These are phyloP conservation scores for Saccharomyces paradoxus DNA, from an alignment of 805 yeast species.

Conservation along the genomic window DNA sequence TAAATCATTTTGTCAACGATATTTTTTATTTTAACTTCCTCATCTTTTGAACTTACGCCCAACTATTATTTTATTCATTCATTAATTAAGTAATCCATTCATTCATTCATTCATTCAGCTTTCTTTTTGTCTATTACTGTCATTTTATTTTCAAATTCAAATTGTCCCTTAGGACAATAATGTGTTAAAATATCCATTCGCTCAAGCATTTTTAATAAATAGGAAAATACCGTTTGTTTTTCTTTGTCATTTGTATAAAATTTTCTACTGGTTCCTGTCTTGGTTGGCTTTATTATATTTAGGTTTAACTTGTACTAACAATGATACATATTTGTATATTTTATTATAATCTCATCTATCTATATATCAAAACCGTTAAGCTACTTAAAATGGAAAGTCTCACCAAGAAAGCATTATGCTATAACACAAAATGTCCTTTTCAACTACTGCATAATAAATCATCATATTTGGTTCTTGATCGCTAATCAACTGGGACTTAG, in stretches of 20 bases:
- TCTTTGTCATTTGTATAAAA: background rate
- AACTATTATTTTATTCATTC: conserved; percentile 3
- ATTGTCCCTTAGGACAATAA: background rate
- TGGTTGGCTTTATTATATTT: background rate
- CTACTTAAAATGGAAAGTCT: background rate
- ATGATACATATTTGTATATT: background rate
- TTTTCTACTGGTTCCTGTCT: background rate
- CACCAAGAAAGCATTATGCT: background rate
- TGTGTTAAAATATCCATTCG: background rate
- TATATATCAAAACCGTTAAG: background rate
- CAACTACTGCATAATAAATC: background rate
- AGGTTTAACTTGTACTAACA: background rate
- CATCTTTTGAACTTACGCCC: conserved; percentile 1
- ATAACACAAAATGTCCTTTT: too few relatives aligned
- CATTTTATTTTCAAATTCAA: background rate
- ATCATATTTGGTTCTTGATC: too few relatives aligned
- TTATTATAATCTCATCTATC: background rate
- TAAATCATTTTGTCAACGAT: background rate
- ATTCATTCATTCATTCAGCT: conserved; percentile 2
- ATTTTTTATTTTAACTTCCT: background rate
- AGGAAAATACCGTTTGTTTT: background rate
- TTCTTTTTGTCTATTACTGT: background rate
- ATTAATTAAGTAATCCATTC: conserved; percentile 1
- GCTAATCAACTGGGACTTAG: too few relatives aligned
- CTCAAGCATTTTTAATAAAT: background rate